phyloP scores from a whole-genome alignment of 768 basidiomycete genomes.

The Russula virescens region DNA sequence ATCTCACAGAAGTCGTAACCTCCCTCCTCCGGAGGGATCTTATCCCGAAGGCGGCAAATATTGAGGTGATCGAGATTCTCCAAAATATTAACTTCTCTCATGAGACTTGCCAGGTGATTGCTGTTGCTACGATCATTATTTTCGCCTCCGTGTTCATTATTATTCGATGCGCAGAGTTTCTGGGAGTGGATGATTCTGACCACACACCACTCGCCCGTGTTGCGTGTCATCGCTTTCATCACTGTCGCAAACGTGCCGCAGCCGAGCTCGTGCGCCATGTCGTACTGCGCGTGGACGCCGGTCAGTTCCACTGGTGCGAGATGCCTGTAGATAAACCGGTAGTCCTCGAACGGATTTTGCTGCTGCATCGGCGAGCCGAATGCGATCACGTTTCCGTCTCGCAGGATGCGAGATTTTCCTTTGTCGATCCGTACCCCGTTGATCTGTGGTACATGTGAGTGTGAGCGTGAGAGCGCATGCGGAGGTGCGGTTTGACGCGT shows the following conservation, averaged over 20 bases:
- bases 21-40: constrained; percentile 56
- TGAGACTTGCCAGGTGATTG: constrained; percentile 37
- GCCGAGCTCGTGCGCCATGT: constrained; percentile 67
- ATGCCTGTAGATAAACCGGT: constrained; percentile 71
- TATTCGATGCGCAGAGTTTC: constrained; percentile 35
- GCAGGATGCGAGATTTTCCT: constrained; percentile 48
- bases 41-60: constrained; percentile 74
- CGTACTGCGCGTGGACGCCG: constrained; percentile 63
- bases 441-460: constrained; percentile 42
- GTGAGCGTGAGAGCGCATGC: background rate
- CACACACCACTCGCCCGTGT: constrained; percentile 70
- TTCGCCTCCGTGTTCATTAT: background rate
- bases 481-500: background rate
- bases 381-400: constrained; percentile 81
- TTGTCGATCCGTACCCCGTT: constrained; percentile 62
- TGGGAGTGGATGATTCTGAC: constrained; percentile 76
- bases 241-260: constrained; percentile 92
- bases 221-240: constrained; percentile 68
- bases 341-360: constrained; percentile 55
- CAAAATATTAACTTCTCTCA: constrained; percentile 75
- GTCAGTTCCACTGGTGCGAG: constrained; percentile 43
- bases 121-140: background rate
- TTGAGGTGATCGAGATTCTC: constrained; percentile 72
- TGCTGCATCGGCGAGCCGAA: constrained; percentile 60
- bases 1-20: constrained; percentile 49